Evolutionary conservation across 192 early-diverging fungal genomes (phyloP), one percentile per base, ranked within the genome.

Genomic region (Pilaira anomala): DNA sequence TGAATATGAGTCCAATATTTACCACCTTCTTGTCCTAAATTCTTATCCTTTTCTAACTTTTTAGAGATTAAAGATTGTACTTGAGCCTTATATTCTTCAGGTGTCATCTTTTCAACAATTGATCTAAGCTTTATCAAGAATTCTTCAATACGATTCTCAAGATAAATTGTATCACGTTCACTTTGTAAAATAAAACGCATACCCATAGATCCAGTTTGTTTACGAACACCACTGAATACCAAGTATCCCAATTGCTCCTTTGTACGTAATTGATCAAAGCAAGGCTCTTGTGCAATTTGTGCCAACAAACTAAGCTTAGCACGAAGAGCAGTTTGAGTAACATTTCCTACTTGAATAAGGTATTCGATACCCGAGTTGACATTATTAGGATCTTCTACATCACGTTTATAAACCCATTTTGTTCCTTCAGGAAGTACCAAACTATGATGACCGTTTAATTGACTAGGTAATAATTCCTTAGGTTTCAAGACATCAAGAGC

Each of bases 211-310:
- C 93, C 92, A 26, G 89, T 85, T 57, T 80, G 82, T 73, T 87
- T 88, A 52, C 88, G 78, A 21, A 90, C 73, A 8, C 86, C 85
- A 64, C 83, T 87, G 41, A 81, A 86, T 0, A 93, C 91, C 57
- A 89, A 73, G 55, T 93, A 93, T 21, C 91, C 89, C 9, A 92
- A 80, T 66, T 91, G 86, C 69, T 91, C 89, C 71, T 97, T 94
- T 16, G 97, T 98, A 22, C 97, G 83, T 52, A 98, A 76, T 63
- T 95, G 88, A 76, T 97, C 88, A 75, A 97, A 98, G 66, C 83
- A 90, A 29, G 94, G 93, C 70, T 98, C 95, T 48, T 88, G 79
- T 18, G 86, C 74, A 42, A 98, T 91, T 60, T 96, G 91, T 13
- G 85, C 81, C 56, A 93, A 62, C 48, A 98, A 80, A 36, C 82